Evolutionary conservation across 805 yeast species (phyloP).

Genomic region (Metschnikowia amazonensis): DNA sequence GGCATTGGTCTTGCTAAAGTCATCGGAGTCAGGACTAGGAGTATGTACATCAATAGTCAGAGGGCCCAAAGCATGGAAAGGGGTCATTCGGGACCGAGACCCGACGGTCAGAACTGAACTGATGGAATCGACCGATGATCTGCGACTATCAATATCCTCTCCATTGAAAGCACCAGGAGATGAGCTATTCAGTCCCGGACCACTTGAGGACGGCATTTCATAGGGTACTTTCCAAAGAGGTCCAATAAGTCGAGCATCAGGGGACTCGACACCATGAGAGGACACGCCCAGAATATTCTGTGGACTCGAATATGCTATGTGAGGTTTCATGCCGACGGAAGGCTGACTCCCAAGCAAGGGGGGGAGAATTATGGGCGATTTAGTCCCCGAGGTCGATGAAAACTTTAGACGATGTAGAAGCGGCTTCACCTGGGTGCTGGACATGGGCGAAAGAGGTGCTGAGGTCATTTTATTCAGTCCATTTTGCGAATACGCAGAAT

Average conservation of each 20-base stretch:
- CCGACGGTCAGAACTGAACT: conserved; percentile 45
- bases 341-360: conserved; percentile 17
- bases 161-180: conserved; percentile 14
- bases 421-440: conserved; percentile 11
- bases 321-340: neutral
- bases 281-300: neutral
- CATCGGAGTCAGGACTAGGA: conserved; percentile 17
- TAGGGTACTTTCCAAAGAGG: conserved; percentile 64
- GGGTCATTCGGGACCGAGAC: conserved; percentile 27
- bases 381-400: conserved; percentile 7
- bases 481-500: neutral
- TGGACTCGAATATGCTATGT: neutral
- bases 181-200: conserved; percentile 17
- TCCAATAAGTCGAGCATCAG: conserved; percentile 32
- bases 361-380: conserved; percentile 18
- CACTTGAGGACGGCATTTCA: conserved; percentile 42
- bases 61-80: conserved; percentile 25
- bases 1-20: conserved; percentile 13
- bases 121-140: conserved; percentile 49
- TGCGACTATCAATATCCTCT: conserved; percentile 22
- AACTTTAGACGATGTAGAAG: conserved; percentile 14
- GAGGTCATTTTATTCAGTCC: conserved; percentile 1
- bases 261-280: neutral
- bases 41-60: conserved; percentile 18
- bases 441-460: conserved; percentile 12